Conservation (phyloP, 495 filamentous ascomycete species). For the Cetradonia linearis region DNA sequence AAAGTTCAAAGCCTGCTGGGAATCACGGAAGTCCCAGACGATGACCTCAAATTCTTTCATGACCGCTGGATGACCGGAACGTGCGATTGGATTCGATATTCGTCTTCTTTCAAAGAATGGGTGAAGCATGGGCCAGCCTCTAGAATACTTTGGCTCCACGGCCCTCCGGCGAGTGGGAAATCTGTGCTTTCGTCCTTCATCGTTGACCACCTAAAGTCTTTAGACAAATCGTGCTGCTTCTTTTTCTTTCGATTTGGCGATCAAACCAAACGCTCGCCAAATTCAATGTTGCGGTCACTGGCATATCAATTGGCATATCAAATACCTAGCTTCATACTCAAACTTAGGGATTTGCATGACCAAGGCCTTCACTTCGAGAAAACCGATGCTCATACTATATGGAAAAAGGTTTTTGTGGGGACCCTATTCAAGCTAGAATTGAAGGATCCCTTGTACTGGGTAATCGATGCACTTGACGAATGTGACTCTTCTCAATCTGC, state of each 20-base stretch:
- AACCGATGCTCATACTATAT: slow-evolving; percentile 28
- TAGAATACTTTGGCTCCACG: slow-evolving; percentile 29
- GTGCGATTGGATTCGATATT: slow-evolving; percentile 26
- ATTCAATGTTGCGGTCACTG: slow-evolving; percentile 28
- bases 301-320: slow-evolving; percentile 28
- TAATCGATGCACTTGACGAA: slow-evolving; percentile 38
- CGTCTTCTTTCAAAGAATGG: slow-evolving; percentile 27
- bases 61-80: slow-evolving; percentile 29
- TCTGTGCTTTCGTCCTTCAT: slow-evolving; percentile 26
- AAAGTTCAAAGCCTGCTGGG: slow-evolving; percentile 11
- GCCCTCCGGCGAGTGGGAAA: slow-evolving; percentile 28
- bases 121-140: slow-evolving; percentile 21
- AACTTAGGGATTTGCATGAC: slow-evolving; percentile 10
- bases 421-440: slow-evolving; percentile 25
- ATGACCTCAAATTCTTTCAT: slow-evolving; percentile 29
- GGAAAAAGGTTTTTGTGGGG: slow-evolving; percentile 29
- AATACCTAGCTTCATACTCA: slow-evolving; percentile 4
- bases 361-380: slow-evolving; percentile 18
- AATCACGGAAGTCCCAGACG: slow-evolving; percentile 7
- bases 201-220: slow-evolving; percentile 20
- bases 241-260: slow-evolving; percentile 33
- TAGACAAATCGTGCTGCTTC: slow-evolving; percentile 22
- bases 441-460: slow-evolving; percentile 27
- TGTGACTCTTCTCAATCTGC: slow-evolving; percentile 18
- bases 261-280: slow-evolving; percentile 22